Evolutionary conservation across 805 yeast species (phyloP).

Genomic region (Teunomyces tritomae): DNA sequence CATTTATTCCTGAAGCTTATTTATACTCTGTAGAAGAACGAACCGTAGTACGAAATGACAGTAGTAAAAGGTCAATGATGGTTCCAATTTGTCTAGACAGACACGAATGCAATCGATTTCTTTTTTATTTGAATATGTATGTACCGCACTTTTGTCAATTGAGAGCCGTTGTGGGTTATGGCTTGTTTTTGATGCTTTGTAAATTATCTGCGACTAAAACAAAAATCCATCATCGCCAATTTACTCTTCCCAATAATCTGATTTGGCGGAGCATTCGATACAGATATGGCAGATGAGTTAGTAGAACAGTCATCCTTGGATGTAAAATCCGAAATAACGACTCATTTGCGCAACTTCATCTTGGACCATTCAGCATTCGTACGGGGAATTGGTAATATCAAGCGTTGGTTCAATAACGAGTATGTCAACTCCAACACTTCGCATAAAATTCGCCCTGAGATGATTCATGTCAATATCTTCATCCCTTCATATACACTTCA

Average conservation of each 20-base stretch:
- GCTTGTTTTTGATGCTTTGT: not conserved
- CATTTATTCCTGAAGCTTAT: no score
- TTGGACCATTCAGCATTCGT: constrained; percentile 68
- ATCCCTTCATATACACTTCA: constrained; percentile 48
- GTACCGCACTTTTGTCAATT: no score
- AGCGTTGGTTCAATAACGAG: constrained; percentile 54
- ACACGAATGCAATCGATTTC: no score
- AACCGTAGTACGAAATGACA: no score
- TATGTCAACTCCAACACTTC: constrained; percentile 25
- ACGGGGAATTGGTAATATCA: constrained; percentile 66
- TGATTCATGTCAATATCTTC: constrained; percentile 34
- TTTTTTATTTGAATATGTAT: no score
- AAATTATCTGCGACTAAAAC: not conserved
- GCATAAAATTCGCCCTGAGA: constrained; percentile 13
- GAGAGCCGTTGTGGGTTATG: no score
- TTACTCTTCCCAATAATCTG: not conserved
- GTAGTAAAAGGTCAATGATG: no score
- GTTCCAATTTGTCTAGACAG: no score
- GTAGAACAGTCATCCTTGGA: not conserved
- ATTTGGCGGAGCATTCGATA: not conserved
- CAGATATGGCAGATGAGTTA: constrained; percentile 3
- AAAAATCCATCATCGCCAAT: constrained; percentile 1
- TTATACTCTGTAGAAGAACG: no score
- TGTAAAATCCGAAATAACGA: not conserved
- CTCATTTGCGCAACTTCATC: constrained; percentile 37